Evolutionary conservation across 768 basidiomycete genomes (phyloP).

Genomic region (Symmetrospora coprosmae): DNA sequence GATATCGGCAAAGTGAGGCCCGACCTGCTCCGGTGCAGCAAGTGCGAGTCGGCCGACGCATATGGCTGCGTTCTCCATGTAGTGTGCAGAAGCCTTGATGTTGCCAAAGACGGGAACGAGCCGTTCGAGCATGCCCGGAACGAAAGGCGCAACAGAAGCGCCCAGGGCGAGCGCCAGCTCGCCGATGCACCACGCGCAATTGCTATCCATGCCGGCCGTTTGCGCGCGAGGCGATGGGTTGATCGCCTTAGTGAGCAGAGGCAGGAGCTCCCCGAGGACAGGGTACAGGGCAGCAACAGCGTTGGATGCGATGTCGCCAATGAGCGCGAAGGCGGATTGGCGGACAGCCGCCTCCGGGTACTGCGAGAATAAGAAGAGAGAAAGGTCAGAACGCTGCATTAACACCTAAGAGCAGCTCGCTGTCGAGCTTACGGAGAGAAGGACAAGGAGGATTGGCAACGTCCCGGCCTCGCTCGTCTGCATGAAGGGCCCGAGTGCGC

Average conservation of each 20-base stretch:
- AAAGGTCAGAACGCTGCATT: too few relatives aligned
- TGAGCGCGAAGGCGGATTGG: constrained; percentile 89
- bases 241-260: constrained; percentile 72
- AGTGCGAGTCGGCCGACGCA: constrained; percentile 95
- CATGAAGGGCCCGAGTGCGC: constrained; percentile 59
- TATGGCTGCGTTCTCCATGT: constrained; percentile 96
- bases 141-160: constrained; percentile 81
- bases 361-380: constrained; percentile 28
- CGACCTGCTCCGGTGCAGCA: constrained; percentile 74
- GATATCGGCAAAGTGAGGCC: constrained; percentile 75
- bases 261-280: constrained; percentile 74
- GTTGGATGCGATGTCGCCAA: constrained; percentile 93
- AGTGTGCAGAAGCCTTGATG: constrained; percentile 77
- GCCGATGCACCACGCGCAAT: constrained; percentile 96
- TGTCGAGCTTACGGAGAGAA: constrained; percentile 54
- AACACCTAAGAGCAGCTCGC: too few relatives aligned
- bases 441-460: constrained; percentile 65
- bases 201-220: constrained; percentile 92
- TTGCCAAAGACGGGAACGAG: constrained; percentile 85
- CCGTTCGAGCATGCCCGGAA: constrained; percentile 65
- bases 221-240: constrained; percentile 85
- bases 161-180: constrained; percentile 79
- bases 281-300: constrained; percentile 76
- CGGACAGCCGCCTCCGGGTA: constrained; percentile 90
- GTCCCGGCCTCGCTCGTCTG: constrained; percentile 57